Evolutionary conservation across 1,139 yeast genomes (phyloP).

Genomic region (Yamadazyma atmosphaerica): DNA sequence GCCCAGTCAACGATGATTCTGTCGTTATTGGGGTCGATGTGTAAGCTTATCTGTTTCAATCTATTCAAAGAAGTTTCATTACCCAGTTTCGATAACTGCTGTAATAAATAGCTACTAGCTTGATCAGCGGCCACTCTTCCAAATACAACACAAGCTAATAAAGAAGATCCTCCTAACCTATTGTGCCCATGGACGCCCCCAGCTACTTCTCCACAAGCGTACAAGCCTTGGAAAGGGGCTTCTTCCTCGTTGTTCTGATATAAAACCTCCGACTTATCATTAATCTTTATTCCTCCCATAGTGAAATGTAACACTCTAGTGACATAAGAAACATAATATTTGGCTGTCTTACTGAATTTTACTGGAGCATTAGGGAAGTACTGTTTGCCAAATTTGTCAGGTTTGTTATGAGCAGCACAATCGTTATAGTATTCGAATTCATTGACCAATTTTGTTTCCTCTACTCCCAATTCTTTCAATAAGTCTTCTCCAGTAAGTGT

Average conservation of each 20-base stretch:
- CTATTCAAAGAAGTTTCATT: conserved; percentile 28
- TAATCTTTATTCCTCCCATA: conserved; percentile 81
- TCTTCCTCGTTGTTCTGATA: conserved; percentile 26
- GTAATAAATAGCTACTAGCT: conserved; percentile 34
- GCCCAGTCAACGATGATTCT: conserved; percentile 34
- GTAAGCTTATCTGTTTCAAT: conserved; percentile 45
- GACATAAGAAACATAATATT: conserved; percentile 53
- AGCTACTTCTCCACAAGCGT: conserved; percentile 79
- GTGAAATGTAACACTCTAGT: conserved; percentile 84
- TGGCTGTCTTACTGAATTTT: conserved; percentile 25
- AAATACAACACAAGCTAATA: conserved; percentile 79
- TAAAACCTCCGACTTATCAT: conserved; percentile 57
- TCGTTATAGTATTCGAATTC: conserved; percentile 46
- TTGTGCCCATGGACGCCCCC: conserved; percentile 84
- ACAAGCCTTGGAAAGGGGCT: conserved; percentile 56
- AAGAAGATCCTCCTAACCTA: conserved; percentile 74
- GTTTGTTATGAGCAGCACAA: conserved; percentile 43
- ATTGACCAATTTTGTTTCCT: conserved; percentile 26
- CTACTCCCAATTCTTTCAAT: conserved; percentile 43
- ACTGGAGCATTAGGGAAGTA: conserved; percentile 54
- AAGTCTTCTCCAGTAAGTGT: conserved; percentile 51
- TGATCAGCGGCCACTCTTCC: conserved; percentile 65
- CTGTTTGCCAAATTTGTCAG: conserved; percentile 52
- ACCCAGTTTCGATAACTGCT: conserved; percentile 23
- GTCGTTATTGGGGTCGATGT: conserved; percentile 41